These are phyloP conservation scores for Lachancea nothofagi DNA, from an alignment of 805 yeast genomes.

Conservation along the genomic window DNA sequence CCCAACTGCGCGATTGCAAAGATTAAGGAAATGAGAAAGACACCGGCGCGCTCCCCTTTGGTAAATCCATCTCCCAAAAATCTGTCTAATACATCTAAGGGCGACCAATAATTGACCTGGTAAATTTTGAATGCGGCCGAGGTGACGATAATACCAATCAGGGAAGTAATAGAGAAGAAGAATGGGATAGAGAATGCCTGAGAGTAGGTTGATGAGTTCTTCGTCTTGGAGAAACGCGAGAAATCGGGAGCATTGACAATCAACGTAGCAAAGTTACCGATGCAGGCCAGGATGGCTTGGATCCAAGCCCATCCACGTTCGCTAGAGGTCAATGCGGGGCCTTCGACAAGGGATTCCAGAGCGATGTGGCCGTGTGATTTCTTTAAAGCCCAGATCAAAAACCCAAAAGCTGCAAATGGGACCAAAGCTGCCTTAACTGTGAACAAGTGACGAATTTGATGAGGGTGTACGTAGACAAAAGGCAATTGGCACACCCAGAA, in stretches of 20 bases:
- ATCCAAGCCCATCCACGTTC: slow-evolving; percentile 81
- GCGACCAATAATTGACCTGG: slow-evolving; percentile 75
- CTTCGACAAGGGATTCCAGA: slow-evolving; percentile 25
- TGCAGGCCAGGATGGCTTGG: slow-evolving; percentile 67
- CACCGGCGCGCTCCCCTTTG: slow-evolving; percentile 70
- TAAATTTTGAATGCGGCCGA: slow-evolving; percentile 67
- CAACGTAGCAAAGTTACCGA: slow-evolving; percentile 85
- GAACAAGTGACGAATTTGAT: slow-evolving; percentile 74
- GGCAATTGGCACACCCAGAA: slow-evolving; percentile 81
- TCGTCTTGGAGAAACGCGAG: slow-evolving; percentile 69
- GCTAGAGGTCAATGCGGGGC: slow-evolving; percentile 48
- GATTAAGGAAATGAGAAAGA: slow-evolving; percentile 63
- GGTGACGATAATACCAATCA: slow-evolving; percentile 80
- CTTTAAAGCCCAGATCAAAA: slow-evolving; percentile 76
- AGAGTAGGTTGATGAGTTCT: slow-evolving; percentile 46
- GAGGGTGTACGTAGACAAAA: slow-evolving; percentile 76
- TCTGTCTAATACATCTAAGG: slow-evolving; percentile 64
- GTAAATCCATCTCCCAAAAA: slow-evolving; percentile 49
- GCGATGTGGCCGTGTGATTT: slow-evolving; percentile 59
- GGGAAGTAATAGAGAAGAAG: slow-evolving; percentile 72
- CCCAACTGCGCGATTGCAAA: slow-evolving; percentile 75
- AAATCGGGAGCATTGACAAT: slow-evolving; percentile 87
- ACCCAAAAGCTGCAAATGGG: slow-evolving; percentile 79
- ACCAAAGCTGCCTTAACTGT: slow-evolving; percentile 73
- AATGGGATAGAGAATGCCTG: slow-evolving; percentile 66